phyloP scores from a whole-genome alignment of 1,139 yeast genomes.

The Geotrichum citri-aurantii region DNA sequence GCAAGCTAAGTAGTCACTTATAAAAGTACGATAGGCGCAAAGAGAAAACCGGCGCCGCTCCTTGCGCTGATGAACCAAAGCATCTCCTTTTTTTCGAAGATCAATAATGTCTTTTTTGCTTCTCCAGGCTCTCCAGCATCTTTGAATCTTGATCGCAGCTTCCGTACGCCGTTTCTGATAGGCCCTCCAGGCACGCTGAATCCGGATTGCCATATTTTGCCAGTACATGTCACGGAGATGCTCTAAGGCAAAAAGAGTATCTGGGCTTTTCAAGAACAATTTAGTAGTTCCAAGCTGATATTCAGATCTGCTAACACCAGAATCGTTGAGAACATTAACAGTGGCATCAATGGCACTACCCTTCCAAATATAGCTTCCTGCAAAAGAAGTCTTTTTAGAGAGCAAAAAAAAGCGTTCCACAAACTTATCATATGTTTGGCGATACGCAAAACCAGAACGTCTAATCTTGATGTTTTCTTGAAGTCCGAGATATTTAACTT shows the following conservation, averaged over 20 bases:
- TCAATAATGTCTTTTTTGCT: slow-evolving; percentile 56
- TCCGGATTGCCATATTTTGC: slow-evolving; percentile 97
- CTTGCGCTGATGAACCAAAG: slow-evolving; percentile 62
- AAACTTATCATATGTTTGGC: slow-evolving; percentile 94
- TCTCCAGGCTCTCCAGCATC: slow-evolving; percentile 54
- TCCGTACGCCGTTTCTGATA: slow-evolving; percentile 69
- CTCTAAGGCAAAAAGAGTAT: slow-evolving; percentile 90
- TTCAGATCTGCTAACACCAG: slow-evolving; percentile 74
- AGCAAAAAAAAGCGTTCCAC: slow-evolving; percentile 92
- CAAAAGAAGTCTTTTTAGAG: slow-evolving; percentile 88
- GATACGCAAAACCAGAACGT: slow-evolving; percentile 97
- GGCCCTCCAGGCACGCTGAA: slow-evolving; percentile 94
- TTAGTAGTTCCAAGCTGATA: slow-evolving; percentile 90
- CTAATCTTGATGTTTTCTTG: slow-evolving; percentile 96
- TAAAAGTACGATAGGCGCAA: slow-evolving; percentile 80
- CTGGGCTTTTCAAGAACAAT: slow-evolving; percentile 94
- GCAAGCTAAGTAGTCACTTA: slow-evolving; percentile 91
- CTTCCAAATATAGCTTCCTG: slow-evolving; percentile 94
- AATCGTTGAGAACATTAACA: slow-evolving; percentile 65
- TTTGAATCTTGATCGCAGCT: slow-evolving; percentile 80
- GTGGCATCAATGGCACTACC: slow-evolving; percentile 86
- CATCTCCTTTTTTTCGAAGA: slow-evolving; percentile 75
- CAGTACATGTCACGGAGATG: slow-evolving; percentile 96
- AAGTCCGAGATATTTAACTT: slow-evolving; percentile 89
- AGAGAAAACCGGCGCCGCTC: slow-evolving; percentile 86